Base-by-base conservation (phyloP, 129 eudicot species). In the Flaveria bidentis region DNA sequence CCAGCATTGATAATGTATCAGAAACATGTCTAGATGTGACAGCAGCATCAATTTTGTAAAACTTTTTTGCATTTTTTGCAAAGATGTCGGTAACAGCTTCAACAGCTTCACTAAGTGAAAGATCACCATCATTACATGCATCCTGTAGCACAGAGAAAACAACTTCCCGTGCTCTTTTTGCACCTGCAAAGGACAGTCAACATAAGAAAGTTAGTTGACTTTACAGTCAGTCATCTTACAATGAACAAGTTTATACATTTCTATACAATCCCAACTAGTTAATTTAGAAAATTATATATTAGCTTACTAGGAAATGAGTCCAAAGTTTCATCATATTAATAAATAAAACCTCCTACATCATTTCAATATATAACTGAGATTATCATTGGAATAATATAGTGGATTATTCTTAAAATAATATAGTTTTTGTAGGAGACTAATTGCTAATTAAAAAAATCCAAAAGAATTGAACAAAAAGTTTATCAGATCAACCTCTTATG, bases 141-240 rank as follows among this genome's bases (percentile, higher is more conserved):
- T 95, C 97, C 9, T 78, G 86, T 73, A 95, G 86, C 75, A 89
- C 96, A 25, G 91, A 76, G 83, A 89, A 95, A 45, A 95, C 83
- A 74, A 95, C 86, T 78, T 91, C 91, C 0, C 99, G 90, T 69
- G 99, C 92, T 80, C 87, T 86, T 78, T 87, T 95, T 67, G 97
- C 88, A 79, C 96, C 99, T 95, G 88, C 17, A 41, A 67, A 47
- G 17, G 53, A 20, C 33, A 78, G 52, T 69, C 11, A 74, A 26
- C 23, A 20, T 75, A 41, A 69, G 26, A 49, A 82, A 36, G 68
- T 62, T 25, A 52, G 46, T 76, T 67, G 67, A 66, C 41, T 20
- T 66, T 22, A 60, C 41, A 73, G 15, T 30, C 47, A 50, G 20
- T 15, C 18, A 28, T 18, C 18, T 62, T 28, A 56, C 16, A 22